These are phyloP conservation scores for Neurospora sp. DNA, from an alignment of 495 filamentous ascomycete species.

Conservation along the genomic window DNA sequence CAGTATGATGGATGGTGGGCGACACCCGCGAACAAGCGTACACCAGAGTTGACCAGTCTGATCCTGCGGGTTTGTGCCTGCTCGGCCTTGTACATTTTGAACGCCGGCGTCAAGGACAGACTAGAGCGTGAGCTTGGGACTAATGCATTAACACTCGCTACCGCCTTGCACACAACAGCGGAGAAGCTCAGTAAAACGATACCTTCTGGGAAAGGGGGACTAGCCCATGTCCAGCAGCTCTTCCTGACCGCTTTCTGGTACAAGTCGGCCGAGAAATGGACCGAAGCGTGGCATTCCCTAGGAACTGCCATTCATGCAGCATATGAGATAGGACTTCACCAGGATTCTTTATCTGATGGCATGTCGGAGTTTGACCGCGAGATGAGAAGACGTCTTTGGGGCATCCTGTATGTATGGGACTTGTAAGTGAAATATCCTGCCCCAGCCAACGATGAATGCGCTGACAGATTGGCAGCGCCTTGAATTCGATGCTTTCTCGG, in stretches of 20 bases:
- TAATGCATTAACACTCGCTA: slow-evolving; percentile 27
- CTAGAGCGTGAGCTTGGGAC: slow-evolving; percentile 39
- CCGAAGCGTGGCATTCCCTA: slow-evolving; percentile 43
- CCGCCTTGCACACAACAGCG: slow-evolving; percentile 33
- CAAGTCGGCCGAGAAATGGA: slow-evolving; percentile 43
- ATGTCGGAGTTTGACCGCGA: slow-evolving; percentile 37
- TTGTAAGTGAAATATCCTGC: slow-evolving; percentile 18
- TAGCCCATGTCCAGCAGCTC: slow-evolving; percentile 42
- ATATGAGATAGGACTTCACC: slow-evolving; percentile 45
- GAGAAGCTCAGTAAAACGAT: slow-evolving; percentile 37
- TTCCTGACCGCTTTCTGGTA: slow-evolving; percentile 43
- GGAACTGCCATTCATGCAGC: slow-evolving; percentile 38
- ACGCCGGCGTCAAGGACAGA: slow-evolving; percentile 23
- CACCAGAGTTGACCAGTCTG: slow-evolving; percentile 40
- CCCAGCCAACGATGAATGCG: neutral
- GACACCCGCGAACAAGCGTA: slow-evolving; percentile 21
- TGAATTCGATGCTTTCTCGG: slow-evolving; percentile 29
- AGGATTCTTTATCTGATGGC: slow-evolving; percentile 22
- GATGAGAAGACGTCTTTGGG: slow-evolving; percentile 34
- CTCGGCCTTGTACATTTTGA: slow-evolving; percentile 34
- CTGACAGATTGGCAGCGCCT: slow-evolving; percentile 18
- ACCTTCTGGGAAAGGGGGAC: slow-evolving; percentile 34
- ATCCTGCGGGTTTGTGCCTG: slow-evolving; percentile 45
- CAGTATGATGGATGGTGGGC: slow-evolving; percentile 43
- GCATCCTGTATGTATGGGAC: slow-evolving; percentile 31